Evolutionary conservation across 257 asterid genomes (phyloP).

Genomic region (Asclepias syriaca): DNA sequence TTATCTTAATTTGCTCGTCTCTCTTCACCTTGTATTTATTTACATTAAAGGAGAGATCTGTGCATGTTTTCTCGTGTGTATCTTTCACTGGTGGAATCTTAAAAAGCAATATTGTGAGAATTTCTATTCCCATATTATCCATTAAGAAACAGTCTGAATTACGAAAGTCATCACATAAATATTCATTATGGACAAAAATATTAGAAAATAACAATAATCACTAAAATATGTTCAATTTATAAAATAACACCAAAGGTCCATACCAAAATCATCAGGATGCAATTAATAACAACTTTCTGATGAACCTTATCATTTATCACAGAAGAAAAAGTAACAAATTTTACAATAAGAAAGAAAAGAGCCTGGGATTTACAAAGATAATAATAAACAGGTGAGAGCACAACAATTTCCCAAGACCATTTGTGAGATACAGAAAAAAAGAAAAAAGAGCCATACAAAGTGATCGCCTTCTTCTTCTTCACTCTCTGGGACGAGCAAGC

Average conservation of each 20-base stretch:
- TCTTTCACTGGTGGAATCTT: not conserved
- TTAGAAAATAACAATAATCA: no score
- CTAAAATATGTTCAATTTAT: no score
- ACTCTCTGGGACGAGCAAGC: constrained; percentile 95
- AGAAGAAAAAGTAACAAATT: not conserved
- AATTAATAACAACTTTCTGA: not conserved
- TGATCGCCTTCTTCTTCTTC: not conserved
- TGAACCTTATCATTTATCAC: not conserved
- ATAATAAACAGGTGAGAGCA: not conserved
- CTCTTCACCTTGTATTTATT: not conserved
- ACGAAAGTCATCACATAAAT: no score
- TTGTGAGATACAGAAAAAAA: not conserved
- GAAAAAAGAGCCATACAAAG: not conserved
- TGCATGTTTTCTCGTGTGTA: not conserved
- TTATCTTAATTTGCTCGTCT: not conserved
- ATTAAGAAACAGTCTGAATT: no score
- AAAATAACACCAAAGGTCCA: no score
- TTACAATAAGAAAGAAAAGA: not conserved
- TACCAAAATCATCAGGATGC: not conserved
- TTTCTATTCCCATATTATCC: not conserved
- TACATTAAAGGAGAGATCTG: not conserved
- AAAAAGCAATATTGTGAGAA: no score
- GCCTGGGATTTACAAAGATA: not conserved
- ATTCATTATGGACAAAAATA: no score
- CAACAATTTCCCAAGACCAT: not conserved